phyloP scores from a whole-genome alignment of 1,284 basidiomycete species.

The Irpex lacteus region DNA sequence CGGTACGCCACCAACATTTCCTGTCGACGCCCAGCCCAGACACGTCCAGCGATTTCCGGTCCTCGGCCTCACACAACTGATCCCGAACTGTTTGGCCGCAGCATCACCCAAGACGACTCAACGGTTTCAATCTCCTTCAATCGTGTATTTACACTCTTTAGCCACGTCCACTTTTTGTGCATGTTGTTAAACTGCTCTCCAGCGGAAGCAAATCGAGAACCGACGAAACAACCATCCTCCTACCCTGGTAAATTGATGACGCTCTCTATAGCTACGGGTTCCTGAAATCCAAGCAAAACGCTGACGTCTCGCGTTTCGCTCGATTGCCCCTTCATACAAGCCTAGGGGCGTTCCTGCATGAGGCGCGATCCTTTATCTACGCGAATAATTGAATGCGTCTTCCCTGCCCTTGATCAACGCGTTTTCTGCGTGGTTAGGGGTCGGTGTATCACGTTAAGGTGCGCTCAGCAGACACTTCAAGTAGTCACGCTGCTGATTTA shows the following conservation, averaged over 20 bases:
- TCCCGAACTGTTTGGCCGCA: background rate
- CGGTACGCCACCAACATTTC: slow-evolving; percentile 1
- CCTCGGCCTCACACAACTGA: background rate
- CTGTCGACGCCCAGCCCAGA: background rate
- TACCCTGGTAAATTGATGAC: background rate
- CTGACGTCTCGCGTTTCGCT: background rate
- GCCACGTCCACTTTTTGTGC: too few relatives aligned
- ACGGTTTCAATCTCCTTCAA: too few relatives aligned
- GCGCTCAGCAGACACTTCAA: background rate
- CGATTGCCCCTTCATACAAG: background rate
- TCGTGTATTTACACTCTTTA: too few relatives aligned
- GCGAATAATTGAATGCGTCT: background rate
- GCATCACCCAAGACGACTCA: background rate
- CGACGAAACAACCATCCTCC: background rate
- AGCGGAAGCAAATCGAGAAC: background rate
- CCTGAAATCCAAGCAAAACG: background rate
- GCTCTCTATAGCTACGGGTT: background rate
- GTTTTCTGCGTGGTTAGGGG: background rate
- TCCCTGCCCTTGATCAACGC: background rate
- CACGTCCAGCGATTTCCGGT: background rate
- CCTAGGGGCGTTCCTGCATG: background rate
- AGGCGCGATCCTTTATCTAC: background rate
- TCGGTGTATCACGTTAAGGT: background rate
- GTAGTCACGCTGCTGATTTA: background rate
- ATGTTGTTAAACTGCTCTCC: background rate